Conservation (phyloP, 192 early-diverging fungal species). For the Rhizoclosmatium sp. region DNA sequence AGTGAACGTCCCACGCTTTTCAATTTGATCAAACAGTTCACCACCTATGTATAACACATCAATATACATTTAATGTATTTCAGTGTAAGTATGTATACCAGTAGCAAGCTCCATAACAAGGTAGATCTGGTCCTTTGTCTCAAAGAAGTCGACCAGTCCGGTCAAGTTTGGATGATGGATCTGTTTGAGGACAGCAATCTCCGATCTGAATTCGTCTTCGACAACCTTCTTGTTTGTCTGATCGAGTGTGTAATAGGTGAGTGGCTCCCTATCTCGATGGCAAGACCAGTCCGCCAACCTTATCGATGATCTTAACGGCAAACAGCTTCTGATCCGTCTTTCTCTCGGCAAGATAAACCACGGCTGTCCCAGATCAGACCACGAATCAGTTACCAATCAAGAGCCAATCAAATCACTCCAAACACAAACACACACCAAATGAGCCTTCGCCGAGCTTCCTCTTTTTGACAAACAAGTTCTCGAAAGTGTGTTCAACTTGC, state of each 20-base stretch:
- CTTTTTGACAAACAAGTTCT: neutral
- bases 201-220: slow-evolving; percentile 67
- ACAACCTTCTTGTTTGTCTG: slow-evolving; percentile 45
- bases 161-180: slow-evolving; percentile 58
- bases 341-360: slow-evolving; percentile 18
- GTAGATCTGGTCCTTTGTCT: slow-evolving; percentile 47
- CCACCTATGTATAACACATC: slow-evolving; percentile 46
- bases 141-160: slow-evolving; percentile 50
- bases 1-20: slow-evolving; percentile 55
- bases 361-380: neutral
- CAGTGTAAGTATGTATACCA: slow-evolving; percentile 27
- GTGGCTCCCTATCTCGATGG: neutral
- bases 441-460: slow-evolving; percentile 26
- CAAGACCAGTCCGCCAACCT: slow-evolving; percentile 44
- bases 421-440: slow-evolving; percentile 9
- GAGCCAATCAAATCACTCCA: neutral
- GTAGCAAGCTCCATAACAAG: slow-evolving; percentile 61
- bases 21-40: slow-evolving; percentile 66
- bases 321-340: slow-evolving; percentile 21
- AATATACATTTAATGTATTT: neutral
- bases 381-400: neutral
- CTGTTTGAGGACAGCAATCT: slow-evolving; percentile 74
- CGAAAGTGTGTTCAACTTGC: neutral
- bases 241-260: neutral
- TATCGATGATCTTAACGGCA: slow-evolving; percentile 81